Percentiles rank a stretch among this genome's conserved stretches.
phyloP scores from a whole-genome alignment of 129 eudicot species.

The Flaveria linearis region DNA sequence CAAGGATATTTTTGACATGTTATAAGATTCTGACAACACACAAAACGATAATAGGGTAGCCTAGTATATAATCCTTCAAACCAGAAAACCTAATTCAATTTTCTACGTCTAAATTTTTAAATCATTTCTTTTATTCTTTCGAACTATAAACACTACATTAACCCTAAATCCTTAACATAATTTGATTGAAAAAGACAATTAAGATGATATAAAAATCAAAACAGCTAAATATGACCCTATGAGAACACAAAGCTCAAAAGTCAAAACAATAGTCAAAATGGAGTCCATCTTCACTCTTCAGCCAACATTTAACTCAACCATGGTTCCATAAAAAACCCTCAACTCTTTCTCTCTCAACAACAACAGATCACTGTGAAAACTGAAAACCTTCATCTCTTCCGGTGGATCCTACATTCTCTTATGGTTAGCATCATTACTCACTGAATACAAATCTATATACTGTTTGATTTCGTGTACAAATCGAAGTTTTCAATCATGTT shows the following conservation, averaged over 20 bases:
- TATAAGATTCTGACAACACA: too few relatives aligned
- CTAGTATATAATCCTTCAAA: too few relatives aligned
- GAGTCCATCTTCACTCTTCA: conserved; percentile 26
- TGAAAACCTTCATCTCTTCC: background rate
- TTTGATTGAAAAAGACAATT: too few relatives aligned
- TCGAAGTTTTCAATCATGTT: background rate
- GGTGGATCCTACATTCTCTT: conserved; percentile 23
- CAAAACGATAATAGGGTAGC: too few relatives aligned
- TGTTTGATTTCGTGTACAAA: conserved; percentile 7
- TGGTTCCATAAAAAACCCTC: conserved; percentile 20
- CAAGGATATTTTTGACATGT: too few relatives aligned
- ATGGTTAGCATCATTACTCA: conserved; percentile 26
- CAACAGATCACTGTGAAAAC: conserved; percentile 33
- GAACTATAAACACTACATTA: too few relatives aligned
- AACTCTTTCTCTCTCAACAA: conserved; percentile 11
- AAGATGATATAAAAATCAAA: too few relatives aligned
- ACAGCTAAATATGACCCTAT: too few relatives aligned
- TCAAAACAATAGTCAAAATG: conserved; percentile 24
- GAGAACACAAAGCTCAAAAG: background rate
- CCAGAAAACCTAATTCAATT: too few relatives aligned
- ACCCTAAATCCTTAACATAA: too few relatives aligned
- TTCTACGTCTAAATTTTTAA: too few relatives aligned
- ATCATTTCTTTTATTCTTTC: too few relatives aligned
- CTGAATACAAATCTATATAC: conserved; percentile 6
- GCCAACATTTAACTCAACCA: conserved; percentile 22